These are phyloP conservation scores for Tetradesmus lagerheimii DNA, from an alignment of 139 green algal genomes.

Conservation along the genomic window DNA sequence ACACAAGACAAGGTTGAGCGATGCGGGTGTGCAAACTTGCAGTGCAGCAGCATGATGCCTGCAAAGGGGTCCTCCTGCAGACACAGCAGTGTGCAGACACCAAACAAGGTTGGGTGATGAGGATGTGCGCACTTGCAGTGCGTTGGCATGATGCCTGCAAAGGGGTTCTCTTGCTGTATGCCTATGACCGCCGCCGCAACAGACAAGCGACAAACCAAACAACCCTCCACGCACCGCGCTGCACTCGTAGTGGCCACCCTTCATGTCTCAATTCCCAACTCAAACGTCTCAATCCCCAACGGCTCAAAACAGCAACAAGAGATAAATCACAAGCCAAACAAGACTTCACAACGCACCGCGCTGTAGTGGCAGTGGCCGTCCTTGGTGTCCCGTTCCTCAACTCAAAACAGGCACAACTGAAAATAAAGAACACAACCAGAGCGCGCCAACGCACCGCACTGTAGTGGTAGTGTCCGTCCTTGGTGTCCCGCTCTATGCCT, in stretches of 20 bases:
- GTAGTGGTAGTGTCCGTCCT: constrained; percentile 84
- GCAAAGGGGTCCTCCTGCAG: constrained; percentile 57
- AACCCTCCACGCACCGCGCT: too few relatives aligned
- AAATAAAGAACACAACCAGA: not conserved
- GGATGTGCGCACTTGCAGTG: not conserved
- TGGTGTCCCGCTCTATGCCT: constrained; percentile 75
- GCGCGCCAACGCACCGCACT: constrained; percentile 41
- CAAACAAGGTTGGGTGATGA: not conserved
- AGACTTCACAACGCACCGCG: constrained; percentile 41
- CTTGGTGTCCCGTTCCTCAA: constrained; percentile 76
- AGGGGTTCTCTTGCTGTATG: constrained; percentile 60
- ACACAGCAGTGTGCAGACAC: not conserved
- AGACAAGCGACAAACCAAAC: too few relatives aligned
- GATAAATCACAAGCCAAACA: not conserved
- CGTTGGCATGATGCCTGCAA: not conserved
- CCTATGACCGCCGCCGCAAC: too few relatives aligned
- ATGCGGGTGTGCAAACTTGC: not conserved
- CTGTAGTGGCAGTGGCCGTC: constrained; percentile 82
- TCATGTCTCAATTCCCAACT: too few relatives aligned
- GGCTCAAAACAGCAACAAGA: too few relatives aligned
- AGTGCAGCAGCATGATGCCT: too few relatives aligned
- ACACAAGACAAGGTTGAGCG: too few relatives aligned
- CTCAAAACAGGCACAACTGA: too few relatives aligned
- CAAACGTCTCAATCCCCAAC: too few relatives aligned
- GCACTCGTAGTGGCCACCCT: too few relatives aligned